Conservation (phyloP, 2,329 filamentous ascomycete species). For the Harringtonia aguacate region DNA sequence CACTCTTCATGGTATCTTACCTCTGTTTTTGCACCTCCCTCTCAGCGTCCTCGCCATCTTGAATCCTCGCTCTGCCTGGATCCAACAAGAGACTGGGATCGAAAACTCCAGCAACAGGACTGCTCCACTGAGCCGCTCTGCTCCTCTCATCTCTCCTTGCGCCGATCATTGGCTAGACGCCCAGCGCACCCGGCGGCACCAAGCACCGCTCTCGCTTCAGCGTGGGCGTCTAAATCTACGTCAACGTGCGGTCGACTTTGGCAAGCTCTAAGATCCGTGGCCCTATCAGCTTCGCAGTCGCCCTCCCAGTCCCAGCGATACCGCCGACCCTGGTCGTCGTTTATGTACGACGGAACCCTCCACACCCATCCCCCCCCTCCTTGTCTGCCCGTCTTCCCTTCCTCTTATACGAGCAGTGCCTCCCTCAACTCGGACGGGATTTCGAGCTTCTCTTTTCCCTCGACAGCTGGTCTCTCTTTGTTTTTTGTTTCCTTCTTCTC, state of each 20-base stretch:
- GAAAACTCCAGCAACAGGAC: neutral
- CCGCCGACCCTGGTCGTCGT: slow-evolving; percentile 24
- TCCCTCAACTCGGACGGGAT: slow-evolving; percentile 25
- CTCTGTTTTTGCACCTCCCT: too few species aligned
- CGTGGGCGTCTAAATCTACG: slow-evolving; percentile 36
- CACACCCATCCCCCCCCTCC: slow-evolving; percentile 25
- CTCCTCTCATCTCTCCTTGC: slow-evolving; percentile 11
- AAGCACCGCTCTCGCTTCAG: slow-evolving; percentile 14
- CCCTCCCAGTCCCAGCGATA: slow-evolving; percentile 10
- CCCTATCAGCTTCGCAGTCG: slow-evolving; percentile 31
- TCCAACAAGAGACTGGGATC: neutral
- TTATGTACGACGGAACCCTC: slow-evolving; percentile 19
- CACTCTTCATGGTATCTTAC: too few species aligned
- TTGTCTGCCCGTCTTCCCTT: neutral
- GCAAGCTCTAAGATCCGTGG: slow-evolving; percentile 14
- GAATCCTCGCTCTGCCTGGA: neutral
- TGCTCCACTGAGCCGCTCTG: neutral
- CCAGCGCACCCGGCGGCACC: slow-evolving; percentile 19
- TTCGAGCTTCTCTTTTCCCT: slow-evolving; percentile 21
- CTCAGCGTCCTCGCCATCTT: too few species aligned
- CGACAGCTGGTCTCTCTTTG: slow-evolving; percentile 47
- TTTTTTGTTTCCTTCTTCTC: slow-evolving; percentile 20
- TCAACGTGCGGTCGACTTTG: slow-evolving; percentile 27
- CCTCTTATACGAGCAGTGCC: slow-evolving; percentile 16
- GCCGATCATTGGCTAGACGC: slow-evolving; percentile 9